A percentile compares a stretch with the other conserved stretches of the same genome.
Conservation (phyloP, 2,329 filamentous ascomycete species). For the Nigrospora oryzae region DNA sequence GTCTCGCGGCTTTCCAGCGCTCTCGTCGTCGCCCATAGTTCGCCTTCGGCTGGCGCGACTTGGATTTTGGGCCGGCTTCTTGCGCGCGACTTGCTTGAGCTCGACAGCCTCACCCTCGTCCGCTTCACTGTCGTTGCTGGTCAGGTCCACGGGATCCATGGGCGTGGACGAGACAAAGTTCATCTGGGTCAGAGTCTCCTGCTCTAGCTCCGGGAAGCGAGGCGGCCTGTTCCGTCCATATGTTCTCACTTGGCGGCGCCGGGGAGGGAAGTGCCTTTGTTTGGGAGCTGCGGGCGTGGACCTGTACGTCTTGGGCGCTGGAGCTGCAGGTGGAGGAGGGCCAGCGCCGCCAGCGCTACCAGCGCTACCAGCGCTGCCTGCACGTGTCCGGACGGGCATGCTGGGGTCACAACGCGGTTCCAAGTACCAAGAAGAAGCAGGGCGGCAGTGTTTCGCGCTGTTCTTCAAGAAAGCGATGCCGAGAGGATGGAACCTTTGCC, state of each 20-base stretch:
- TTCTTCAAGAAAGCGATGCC: too few species aligned
- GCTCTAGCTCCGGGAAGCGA: constrained; percentile 8
- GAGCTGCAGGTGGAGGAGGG: not conserved
- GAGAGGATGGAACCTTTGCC: too few species aligned
- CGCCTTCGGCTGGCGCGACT: constrained; percentile 13
- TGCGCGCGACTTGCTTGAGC: constrained; percentile 2
- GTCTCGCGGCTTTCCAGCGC: constrained; percentile 8
- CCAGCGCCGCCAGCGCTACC: not conserved
- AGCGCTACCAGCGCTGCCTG: not conserved
- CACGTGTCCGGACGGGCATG: constrained; percentile 1
- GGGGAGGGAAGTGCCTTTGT: constrained; percentile 15
- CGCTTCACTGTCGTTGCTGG: constrained; percentile 4
- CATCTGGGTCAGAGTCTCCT: constrained; percentile 21
- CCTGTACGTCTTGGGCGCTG: constrained; percentile 8
- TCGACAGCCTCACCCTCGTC: constrained; percentile 7
- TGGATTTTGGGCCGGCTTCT: constrained; percentile 8
- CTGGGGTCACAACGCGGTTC: too few species aligned
- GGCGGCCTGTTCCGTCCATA: constrained; percentile 12
- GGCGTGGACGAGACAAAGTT: constrained; percentile 14
- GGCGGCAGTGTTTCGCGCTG: too few species aligned
- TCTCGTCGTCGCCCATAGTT: constrained; percentile 17
- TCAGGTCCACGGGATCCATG: constrained; percentile 6
- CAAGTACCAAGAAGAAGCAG: too few species aligned
- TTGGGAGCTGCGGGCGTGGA: constrained; percentile 15
- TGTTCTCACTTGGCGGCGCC: constrained; percentile 13